Conservation (phyloP, 1,284 basidiomycete species). For the Lentinula novae-zelandiae region DNA sequence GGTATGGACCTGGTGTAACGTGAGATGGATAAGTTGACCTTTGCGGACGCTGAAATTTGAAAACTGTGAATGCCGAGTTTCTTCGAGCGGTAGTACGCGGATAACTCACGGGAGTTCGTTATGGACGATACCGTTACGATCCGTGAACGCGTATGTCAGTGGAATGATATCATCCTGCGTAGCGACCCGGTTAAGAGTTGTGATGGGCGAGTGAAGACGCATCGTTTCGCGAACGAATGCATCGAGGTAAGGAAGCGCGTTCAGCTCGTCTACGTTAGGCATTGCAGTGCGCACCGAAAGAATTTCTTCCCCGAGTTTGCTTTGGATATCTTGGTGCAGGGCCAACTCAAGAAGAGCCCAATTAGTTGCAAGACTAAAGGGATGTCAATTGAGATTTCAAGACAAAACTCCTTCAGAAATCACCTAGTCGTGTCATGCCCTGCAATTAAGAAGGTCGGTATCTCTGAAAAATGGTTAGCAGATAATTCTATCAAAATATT, state of each 20-base stretch:
- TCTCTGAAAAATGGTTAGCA: slow-evolving; percentile 34
- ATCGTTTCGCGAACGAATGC: slow-evolving; percentile 69
- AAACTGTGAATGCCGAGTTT: background rate
- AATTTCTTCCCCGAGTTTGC: slow-evolving; percentile 68
- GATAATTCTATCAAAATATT: background rate
- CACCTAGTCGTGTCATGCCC: slow-evolving; percentile 80
- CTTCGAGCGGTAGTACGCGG: background rate
- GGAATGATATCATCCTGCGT: slow-evolving; percentile 58
- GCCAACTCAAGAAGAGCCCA: slow-evolving; percentile 68
- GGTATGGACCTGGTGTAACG: slow-evolving; percentile 37
- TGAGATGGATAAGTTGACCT: slow-evolving; percentile 33
- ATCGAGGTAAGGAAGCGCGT: slow-evolving; percentile 58
- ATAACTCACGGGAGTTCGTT: slow-evolving; percentile 27
- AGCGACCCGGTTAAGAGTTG: slow-evolving; percentile 44
- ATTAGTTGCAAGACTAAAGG: slow-evolving; percentile 29
- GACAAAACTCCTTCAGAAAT: background rate
- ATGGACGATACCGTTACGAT: slow-evolving; percentile 29
- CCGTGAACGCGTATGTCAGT: slow-evolving; percentile 38
- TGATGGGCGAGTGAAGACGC: slow-evolving; percentile 61
- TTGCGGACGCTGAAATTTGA: slow-evolving; percentile 28
- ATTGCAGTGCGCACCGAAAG: slow-evolving; percentile 41
- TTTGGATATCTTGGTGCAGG: slow-evolving; percentile 52
- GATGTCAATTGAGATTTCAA: background rate
- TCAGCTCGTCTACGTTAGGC: slow-evolving; percentile 59
- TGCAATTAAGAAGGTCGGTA: slow-evolving; percentile 59